Percentiles rank a stretch among this genome's conserved stretches.
Evolutionary conservation across 1,284 basidiomycete species (phyloP).

Genomic region (Tremellales sp.): DNA sequence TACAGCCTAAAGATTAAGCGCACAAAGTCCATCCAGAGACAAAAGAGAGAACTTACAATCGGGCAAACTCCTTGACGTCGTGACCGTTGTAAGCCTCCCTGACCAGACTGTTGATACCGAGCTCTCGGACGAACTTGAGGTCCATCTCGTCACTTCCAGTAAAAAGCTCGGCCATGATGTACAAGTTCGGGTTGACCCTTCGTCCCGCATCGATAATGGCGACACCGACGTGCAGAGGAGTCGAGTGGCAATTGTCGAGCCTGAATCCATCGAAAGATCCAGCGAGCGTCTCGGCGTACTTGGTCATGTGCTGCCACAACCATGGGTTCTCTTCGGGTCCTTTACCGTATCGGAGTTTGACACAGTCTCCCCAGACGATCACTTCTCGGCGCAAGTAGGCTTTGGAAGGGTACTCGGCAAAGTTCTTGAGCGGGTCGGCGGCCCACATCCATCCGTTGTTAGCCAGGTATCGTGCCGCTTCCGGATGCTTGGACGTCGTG

Average conservation of each 20-base stretch:
- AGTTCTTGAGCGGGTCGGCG: conserved; percentile 90
- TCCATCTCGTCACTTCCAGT: conserved; percentile 95
- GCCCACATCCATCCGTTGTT: conserved; percentile 99
- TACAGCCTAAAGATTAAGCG: conserved; percentile 56
- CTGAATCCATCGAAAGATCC: conserved; percentile 87
- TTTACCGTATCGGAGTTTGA: conserved; percentile 89
- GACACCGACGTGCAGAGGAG: conserved; percentile 88
- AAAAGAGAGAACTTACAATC: conserved; percentile 51
- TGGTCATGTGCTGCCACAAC: conserved; percentile 91
- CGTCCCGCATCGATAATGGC: conserved; percentile 87
- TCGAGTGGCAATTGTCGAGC: conserved; percentile 98
- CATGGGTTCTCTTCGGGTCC: conserved; percentile 79
- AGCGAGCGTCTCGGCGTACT: conserved; percentile 76
- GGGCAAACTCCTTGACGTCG: conserved; percentile 80
- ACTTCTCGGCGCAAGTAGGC: conserved; percentile 93
- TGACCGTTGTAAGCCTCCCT: conserved; percentile 86
- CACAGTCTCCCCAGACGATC: conserved; percentile 96
- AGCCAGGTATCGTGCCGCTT: conserved; percentile 71
- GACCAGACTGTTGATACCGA: conserved; percentile 88
- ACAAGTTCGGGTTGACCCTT: conserved; percentile 81
- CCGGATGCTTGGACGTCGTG: conserved; percentile 59
- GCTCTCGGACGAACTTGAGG: conserved; percentile 76
- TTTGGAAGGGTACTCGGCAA: conserved; percentile 91
- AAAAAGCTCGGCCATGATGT: conserved; percentile 94
- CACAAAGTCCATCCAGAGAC: too few species aligned